These are phyloP conservation scores for Baorangia bicolor DNA, from an alignment of 768 basidiomycete genomes.

Conservation along the genomic window DNA sequence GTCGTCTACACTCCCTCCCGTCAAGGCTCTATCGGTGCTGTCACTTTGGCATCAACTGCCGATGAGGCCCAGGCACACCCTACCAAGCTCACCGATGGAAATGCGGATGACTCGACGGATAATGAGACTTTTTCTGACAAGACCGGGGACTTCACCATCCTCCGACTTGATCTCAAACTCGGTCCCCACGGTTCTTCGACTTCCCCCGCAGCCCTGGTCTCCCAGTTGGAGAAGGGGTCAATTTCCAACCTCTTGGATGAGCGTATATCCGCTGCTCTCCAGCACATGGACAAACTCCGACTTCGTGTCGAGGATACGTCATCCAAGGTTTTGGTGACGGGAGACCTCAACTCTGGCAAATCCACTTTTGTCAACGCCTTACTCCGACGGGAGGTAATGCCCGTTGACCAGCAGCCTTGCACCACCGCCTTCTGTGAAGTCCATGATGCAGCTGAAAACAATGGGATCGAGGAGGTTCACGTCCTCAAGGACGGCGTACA, in stretches of 20 bases:
- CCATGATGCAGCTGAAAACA: constrained; percentile 81
- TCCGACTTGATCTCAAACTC: constrained; percentile 91
- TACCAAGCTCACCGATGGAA: constrained; percentile 13
- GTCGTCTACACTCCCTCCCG: constrained; percentile 56
- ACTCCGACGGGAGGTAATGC: constrained; percentile 88
- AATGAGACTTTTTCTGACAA: constrained; percentile 40
- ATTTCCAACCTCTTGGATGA: constrained; percentile 91
- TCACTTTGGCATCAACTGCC: constrained; percentile 55
- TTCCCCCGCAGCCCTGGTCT: constrained; percentile 71
- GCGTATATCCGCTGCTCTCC: constrained; percentile 68
- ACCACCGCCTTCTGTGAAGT: constrained; percentile 98
- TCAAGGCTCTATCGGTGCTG: constrained; percentile 51
- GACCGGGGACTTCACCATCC: constrained; percentile 73
- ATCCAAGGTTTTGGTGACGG: constrained; percentile 96
- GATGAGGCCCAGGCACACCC: constrained; percentile 44
- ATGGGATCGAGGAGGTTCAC: constrained; percentile 82
- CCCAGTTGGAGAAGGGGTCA: constrained; percentile 89
- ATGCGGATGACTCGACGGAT: constrained; percentile 29
- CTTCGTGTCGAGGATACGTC: constrained; percentile 87
- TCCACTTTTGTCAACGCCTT: constrained; percentile 98
- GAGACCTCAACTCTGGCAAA: constrained; percentile 97
- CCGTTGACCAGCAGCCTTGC: constrained; percentile 96
- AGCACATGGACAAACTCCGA: constrained; percentile 82
- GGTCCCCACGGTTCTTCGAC: constrained; percentile 67
- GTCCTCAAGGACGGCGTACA: constrained; percentile 63